Conservation (phyloP, 208 protist species). For the Acanthamoeba castellanii region DNA sequence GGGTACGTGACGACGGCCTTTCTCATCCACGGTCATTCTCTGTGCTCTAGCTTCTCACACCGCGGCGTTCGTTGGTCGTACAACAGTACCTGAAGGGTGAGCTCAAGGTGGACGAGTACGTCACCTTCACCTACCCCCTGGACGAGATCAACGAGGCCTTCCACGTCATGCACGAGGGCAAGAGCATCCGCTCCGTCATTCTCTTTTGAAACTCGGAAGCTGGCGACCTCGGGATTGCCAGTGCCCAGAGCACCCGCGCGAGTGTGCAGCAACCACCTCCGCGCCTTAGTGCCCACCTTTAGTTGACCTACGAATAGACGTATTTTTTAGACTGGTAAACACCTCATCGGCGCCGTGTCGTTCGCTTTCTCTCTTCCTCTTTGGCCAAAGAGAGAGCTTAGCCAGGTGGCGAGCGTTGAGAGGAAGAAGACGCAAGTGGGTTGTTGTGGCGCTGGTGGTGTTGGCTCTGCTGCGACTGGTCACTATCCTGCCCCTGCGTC, state of each 20-base stretch:
- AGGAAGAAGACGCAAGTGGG: too few species aligned
- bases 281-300: neutral
- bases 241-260: neutral
- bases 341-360: too few species aligned
- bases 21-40: neutral
- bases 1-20: neutral
- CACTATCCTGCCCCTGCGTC: too few species aligned
- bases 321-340: too few species aligned
- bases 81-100: conserved; percentile 85
- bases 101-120: conserved; percentile 89
- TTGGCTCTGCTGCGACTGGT: too few species aligned
- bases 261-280: neutral
- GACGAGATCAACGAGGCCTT: conserved; percentile 86
- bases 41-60: neutral
- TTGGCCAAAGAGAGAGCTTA: too few species aligned
- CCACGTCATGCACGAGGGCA: conserved; percentile 83
- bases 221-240: neutral
- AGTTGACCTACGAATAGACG: neutral
- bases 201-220: conserved; percentile 10
- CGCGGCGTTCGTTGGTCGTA: neutral
- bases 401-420: too few species aligned
- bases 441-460: too few species aligned
- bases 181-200: conserved; percentile 71
- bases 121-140: conserved; percentile 85
- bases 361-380: too few species aligned